Evolutionary conservation across 179 eudicot species (phyloP).

Genomic region (Corrigiola litoralis): DNA sequence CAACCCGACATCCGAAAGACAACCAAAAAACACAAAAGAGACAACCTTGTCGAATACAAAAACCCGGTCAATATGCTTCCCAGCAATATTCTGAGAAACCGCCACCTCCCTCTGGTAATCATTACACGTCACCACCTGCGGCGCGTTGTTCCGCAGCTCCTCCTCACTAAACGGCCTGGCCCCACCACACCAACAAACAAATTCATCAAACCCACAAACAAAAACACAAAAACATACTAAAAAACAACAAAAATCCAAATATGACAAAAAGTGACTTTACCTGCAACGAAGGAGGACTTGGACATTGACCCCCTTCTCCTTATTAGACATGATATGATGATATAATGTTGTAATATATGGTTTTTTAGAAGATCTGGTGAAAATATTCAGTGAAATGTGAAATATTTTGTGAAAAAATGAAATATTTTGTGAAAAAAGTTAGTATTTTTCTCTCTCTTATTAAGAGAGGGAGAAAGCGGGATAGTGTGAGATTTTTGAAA

Average conservation of each 20-base stretch:
- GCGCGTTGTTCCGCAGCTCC: conserved; percentile 79
- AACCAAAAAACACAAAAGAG: not conserved
- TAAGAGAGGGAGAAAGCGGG: conserved; percentile 25
- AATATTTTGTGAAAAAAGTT: not conserved
- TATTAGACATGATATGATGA: conserved; percentile 60
- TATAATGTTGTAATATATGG: not conserved
- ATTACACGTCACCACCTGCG: conserved; percentile 77
- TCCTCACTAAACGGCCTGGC: conserved; percentile 82
- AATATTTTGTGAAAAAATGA: not conserved
- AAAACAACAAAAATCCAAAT: not conserved
- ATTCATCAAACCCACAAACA: not conserved
- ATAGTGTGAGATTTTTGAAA: conserved; percentile 24
- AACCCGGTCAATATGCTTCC: conserved; percentile 78
- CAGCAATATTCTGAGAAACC: conserved; percentile 86
- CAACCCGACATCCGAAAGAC: too few relatives aligned
- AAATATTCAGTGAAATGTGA: not conserved
- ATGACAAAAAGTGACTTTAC: conserved; percentile 11
- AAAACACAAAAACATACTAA: not conserved
- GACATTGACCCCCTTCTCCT: conserved; percentile 85
- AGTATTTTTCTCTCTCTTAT: conserved; percentile 11
- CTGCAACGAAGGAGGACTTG: conserved; percentile 95
- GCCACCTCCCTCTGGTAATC: conserved; percentile 82
- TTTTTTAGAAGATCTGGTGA: conserved; percentile 3
- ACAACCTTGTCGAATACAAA: conserved; percentile 79
- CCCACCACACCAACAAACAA: too few relatives aligned